phyloP scores from a whole-genome alignment of 78 protist species.

The Guillardia theta region DNA sequence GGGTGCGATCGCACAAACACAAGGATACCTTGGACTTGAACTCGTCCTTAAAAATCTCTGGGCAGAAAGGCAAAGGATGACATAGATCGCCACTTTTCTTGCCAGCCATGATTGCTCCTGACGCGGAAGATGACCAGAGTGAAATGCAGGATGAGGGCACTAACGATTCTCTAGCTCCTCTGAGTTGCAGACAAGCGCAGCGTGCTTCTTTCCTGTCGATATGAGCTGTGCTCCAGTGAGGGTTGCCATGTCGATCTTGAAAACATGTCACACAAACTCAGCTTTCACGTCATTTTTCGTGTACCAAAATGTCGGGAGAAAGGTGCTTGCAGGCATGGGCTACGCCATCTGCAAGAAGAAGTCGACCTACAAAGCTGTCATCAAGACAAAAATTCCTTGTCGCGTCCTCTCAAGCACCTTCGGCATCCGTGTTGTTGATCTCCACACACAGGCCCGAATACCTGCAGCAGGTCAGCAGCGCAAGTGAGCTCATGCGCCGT shows the following conservation, averaged over 20 bases:
- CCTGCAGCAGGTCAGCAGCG: too few species aligned
- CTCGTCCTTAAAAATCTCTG: background rate
- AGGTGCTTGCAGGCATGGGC: slow-evolving; percentile 56
- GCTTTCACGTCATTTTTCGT: too few species aligned
- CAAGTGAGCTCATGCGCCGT: background rate
- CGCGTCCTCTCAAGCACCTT: slow-evolving; percentile 89
- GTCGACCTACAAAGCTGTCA: too few species aligned
- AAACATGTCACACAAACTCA: too few species aligned
- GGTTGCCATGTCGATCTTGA: slow-evolving; percentile 38
- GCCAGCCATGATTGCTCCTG: background rate
- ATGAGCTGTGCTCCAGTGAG: background rate
- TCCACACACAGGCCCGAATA: slow-evolving; percentile 73
- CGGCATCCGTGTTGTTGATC: slow-evolving; percentile 92
- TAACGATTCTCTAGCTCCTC: slow-evolving; percentile 1
- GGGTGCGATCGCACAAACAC: background rate
- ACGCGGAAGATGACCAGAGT: background rate
- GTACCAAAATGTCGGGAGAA: background rate
- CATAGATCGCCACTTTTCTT: background rate
- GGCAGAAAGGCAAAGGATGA: background rate
- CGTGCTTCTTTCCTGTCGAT: slow-evolving; percentile 26
- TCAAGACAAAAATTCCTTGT: too few species aligned
- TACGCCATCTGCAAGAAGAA: background rate
- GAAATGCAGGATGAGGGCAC: background rate
- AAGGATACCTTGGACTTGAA: background rate
- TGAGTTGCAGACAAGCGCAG: slow-evolving; percentile 7